Evolutionary conservation across 2,329 filamentous ascomycete genomes (phyloP).

Genomic region (Colletotrichum sp.): DNA sequence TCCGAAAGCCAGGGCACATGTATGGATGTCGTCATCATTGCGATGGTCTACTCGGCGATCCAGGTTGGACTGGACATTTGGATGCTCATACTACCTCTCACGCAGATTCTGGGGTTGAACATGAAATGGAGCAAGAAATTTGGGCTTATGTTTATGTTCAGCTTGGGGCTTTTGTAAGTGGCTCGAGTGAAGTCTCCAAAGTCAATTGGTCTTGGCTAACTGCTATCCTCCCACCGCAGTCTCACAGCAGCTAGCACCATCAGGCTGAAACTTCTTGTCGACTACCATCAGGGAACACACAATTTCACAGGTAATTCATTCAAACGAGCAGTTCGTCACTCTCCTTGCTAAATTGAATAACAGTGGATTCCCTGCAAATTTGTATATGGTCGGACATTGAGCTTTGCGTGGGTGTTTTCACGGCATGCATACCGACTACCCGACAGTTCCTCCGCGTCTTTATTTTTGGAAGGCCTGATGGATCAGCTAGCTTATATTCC

Average conservation of each 20-base stretch:
- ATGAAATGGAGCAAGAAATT: constrained; percentile 40
- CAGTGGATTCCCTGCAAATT: neutral
- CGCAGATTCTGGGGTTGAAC: constrained; percentile 32
- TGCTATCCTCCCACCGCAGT: neutral
- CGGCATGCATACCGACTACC: neutral
- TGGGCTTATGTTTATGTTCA: constrained; percentile 40
- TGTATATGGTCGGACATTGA: neutral
- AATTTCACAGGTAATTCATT: neutral
- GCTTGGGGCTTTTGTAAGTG: constrained; percentile 27
- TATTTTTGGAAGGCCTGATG: neutral
- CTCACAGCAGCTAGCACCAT: neutral
- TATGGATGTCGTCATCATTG: constrained; percentile 38
- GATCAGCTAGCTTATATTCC: neutral
- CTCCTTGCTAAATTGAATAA: neutral
- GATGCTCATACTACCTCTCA: constrained; percentile 46
- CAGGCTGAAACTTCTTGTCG: neutral
- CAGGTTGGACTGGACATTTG: constrained; percentile 49
- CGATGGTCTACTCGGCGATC: constrained; percentile 43
- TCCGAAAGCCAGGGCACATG: constrained; percentile 30
- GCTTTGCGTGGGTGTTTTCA: neutral
- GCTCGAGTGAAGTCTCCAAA: neutral
- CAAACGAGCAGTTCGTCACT: neutral
- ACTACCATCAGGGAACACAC: neutral
- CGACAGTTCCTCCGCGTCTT: neutral
- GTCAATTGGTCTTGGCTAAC: neutral